phyloP scores from a whole-genome alignment of 2,329 filamentous ascomycete genomes.

The Daldinia sp. region DNA sequence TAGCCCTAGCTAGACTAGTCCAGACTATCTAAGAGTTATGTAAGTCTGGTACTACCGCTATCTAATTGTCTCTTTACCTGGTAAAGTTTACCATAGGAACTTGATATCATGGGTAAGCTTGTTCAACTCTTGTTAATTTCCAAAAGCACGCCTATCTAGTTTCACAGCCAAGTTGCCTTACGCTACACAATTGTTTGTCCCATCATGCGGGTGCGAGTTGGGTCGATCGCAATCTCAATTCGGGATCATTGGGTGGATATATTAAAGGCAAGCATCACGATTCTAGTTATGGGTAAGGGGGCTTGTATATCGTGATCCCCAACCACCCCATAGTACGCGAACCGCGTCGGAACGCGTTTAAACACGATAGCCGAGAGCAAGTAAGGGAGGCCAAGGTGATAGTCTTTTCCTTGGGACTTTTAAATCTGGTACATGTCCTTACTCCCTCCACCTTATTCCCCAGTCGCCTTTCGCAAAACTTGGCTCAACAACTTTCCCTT shows the following conservation, averaged over 20 bases:
- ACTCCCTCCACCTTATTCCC: constrained; percentile 68
- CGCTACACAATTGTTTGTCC: constrained; percentile 24
- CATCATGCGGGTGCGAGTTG: constrained; percentile 10
- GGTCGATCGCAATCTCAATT: constrained; percentile 38
- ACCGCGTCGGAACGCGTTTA: not conserved
- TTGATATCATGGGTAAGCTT: not conserved
- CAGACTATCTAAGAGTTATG: not conserved
- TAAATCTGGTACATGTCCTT: not conserved
- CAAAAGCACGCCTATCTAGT: constrained; percentile 11
- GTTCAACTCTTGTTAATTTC: not conserved
- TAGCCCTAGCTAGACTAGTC: not conserved
- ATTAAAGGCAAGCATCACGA: constrained; percentile 30
- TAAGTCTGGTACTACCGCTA: not conserved
- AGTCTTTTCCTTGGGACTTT: not conserved
- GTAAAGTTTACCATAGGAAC: not conserved
- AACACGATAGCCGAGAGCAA: constrained; percentile 6
- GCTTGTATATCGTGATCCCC: constrained; percentile 19
- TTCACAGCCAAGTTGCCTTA: not conserved
- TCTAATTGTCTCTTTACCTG: not conserved
- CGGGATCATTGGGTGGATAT: constrained; percentile 13
- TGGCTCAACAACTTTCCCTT: constrained; percentile 68
- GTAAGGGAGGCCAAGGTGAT: constrained; percentile 12
- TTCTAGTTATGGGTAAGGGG: constrained; percentile 16
- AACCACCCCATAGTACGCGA: constrained; percentile 16
- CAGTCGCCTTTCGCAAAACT: constrained; percentile 72